A percentile compares a stretch with the other conserved stretches of the same genome.
Conservation (phyloP, 805 yeast genomes). For the Saccharomycopsis fermentans region DNA sequence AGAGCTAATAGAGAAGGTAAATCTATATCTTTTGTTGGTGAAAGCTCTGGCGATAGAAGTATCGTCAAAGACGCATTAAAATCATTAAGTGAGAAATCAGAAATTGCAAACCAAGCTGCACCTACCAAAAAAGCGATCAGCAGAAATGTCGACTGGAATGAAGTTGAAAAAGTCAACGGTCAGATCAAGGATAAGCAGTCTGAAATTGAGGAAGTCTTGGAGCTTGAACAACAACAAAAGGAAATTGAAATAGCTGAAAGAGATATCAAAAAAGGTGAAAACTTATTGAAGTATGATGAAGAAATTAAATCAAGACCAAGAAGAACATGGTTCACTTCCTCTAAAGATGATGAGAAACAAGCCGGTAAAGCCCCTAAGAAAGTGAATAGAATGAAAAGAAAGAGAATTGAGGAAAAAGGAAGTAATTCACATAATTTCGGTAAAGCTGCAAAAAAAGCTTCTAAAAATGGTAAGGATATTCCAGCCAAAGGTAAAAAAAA, state of each 20-base stretch:
- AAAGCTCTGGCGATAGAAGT: constrained; percentile 70
- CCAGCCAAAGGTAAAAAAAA: not conserved
- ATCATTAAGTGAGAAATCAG: constrained; percentile 5
- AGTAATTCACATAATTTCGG: constrained; percentile 1
- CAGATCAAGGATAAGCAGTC: constrained; percentile 50
- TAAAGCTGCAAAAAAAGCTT: constrained; percentile 6
- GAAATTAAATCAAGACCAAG: constrained; percentile 87
- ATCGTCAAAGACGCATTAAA: constrained; percentile 82
- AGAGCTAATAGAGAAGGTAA: constrained; percentile 97
- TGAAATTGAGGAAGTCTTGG: constrained; percentile 63
- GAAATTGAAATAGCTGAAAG: constrained; percentile 82
- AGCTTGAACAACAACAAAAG: constrained; percentile 83
- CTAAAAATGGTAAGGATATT: not conserved
- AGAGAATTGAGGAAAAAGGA: constrained; percentile 15
- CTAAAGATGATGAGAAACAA: constrained; percentile 3
- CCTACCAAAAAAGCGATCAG: constrained; percentile 62
- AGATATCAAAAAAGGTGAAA: constrained; percentile 79
- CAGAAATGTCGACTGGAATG: constrained; percentile 83
- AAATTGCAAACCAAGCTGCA: constrained; percentile 7
- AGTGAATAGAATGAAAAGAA: constrained; percentile 16
- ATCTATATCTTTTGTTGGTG: constrained; percentile 91
- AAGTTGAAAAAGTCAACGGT: constrained; percentile 58
- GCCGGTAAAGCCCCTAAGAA: constrained; percentile 6
- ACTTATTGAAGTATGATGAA: constrained; percentile 63
- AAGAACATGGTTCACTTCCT: constrained; percentile 89